Evolutionary conservation across 2,329 filamentous ascomycete species (phyloP), one percentile per base, ranked within the genome.

Genomic region (Microcyclosporella mali): DNA sequence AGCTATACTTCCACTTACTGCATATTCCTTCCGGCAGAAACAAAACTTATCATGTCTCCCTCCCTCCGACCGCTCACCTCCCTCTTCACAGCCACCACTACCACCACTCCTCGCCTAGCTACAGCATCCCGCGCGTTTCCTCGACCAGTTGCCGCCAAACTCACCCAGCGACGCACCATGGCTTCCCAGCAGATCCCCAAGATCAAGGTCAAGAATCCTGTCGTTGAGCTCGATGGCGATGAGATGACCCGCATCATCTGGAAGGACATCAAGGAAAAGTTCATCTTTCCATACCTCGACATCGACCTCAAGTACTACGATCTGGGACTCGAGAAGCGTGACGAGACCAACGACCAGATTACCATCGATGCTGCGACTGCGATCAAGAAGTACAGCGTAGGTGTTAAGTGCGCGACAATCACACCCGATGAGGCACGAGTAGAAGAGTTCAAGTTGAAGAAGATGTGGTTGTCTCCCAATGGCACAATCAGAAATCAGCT

Each of bases 381-480:
- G 33, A 97, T 97, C 74, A 89, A 95, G 79, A 95, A 95, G 78
- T 95, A 97, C 78, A 88, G 84, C 47, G 92, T 98, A 42, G 92
- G 90, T 69, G 88, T 98, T 74, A 98, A 98, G 78, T 98, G 92
- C 70, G 92, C 92, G 55, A 98, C 92, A 66, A 98, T 98, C 73
- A 98, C 92, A 33, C 92, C 92, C 30, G 92, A 98, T 66, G 92
- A 98, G 79, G 84, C 81, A 53, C 84, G 92, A 66, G 90, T 98
- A 21, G 79, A 97, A 75, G 92, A 97, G 72, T 98, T 97, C 71
- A 89, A 95, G 66, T 79, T 98, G 58, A 98, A 97, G 85, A 83
- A 97, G 75, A 97, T 97, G 92, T 98, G 92, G 92, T 78, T 97
- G 46, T 95, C 88, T 43, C 92, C 92, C 63, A 98, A 98, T 68